Conservation (phyloP, 1,139 yeast species). For the Geotrichum europaeum region DNA sequence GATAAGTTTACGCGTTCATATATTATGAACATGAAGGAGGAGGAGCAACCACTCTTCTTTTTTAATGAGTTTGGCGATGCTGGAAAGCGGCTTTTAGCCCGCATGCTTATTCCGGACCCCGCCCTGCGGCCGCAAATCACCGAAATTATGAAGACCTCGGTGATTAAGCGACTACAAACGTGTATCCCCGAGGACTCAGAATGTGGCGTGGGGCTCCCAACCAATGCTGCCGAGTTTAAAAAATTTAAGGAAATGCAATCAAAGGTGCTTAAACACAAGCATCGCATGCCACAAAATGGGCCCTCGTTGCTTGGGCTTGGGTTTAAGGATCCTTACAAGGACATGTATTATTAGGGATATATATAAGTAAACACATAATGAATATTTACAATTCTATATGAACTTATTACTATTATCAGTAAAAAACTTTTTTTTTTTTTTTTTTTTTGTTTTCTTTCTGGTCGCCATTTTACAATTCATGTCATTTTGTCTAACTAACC, state of each 20-base stretch:
- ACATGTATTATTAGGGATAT: background rate
- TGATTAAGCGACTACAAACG: conserved; percentile 7
- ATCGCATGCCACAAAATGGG: conserved; percentile 10
- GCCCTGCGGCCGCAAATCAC: conserved; percentile 62
- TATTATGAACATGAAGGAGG: conserved; percentile 18
- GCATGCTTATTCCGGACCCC: conserved; percentile 69
- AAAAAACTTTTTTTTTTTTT: no score
- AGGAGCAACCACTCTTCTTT: conserved; percentile 64
- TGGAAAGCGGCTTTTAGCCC: conserved; percentile 26
- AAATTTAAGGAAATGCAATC: conserved; percentile 11
- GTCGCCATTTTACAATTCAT: no score
- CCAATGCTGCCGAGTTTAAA: conserved; percentile 2
- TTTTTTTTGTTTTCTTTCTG: no score
- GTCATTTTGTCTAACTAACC: no score
- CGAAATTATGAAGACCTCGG: conserved; percentile 44
- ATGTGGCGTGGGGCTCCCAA: background rate
- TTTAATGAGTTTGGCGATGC: conserved; percentile 30
- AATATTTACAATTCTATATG: background rate
- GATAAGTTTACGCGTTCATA: conserved; percentile 5
- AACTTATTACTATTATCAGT: no score
- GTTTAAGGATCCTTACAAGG: conserved; percentile 16
- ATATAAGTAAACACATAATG: background rate
- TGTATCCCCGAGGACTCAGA: conserved; percentile 6
- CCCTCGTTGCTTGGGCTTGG: conserved; percentile 15
- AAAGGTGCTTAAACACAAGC: conserved; percentile 12